Evolutionary conservation across 129 eudicot species (phyloP), one percentile per base, ranked within the genome.

Genomic region (Gnaphalium uliginosum): DNA sequence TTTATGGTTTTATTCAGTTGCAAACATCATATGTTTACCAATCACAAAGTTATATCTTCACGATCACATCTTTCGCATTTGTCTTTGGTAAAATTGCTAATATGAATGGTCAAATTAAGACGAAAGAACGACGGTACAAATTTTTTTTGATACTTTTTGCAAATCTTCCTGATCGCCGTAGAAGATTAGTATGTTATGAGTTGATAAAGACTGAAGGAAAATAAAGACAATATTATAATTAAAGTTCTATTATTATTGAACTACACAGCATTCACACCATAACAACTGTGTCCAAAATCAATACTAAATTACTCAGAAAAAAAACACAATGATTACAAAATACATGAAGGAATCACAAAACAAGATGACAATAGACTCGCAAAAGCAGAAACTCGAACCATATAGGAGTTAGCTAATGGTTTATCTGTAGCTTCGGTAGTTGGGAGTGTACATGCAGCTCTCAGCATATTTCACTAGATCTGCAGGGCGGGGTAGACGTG

Each of bases 401-500:
- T 74, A 29, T 5, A 26, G 43, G 25, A 72, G 41, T 68, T 62
- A 8, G 8, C 18, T 53, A 22, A 64, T 19, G 41, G 30, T 82
- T 86, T 72, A 88, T 37, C 94, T 83, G 90, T 82, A 91, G 69
- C 71, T 84, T 33, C 95, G 81, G 76, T 91, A 91, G 68, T 81
- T 81, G 68, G 96, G 96, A 69, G 90, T 87, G 81, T 83, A 90
- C 96, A 90, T 90, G 79, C 96, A 90, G 76, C 94, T 88, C 86
- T 91, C 95, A 15, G 97, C 95, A 61, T 83, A 86, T 85, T 91
- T 88, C 69, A 91, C 79, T 66, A 91, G 81, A 80, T 91, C 77
- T 7, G 79, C 82, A 67, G 97, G 97, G 43, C 87, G 94, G 56
- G 97, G 97, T 33, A 88, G 95, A 35, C 86, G 89, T 2, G 96